These are phyloP conservation scores for Colletotrichum lini DNA, from an alignment of 2,329 filamentous ascomycete genomes.

Conservation along the genomic window DNA sequence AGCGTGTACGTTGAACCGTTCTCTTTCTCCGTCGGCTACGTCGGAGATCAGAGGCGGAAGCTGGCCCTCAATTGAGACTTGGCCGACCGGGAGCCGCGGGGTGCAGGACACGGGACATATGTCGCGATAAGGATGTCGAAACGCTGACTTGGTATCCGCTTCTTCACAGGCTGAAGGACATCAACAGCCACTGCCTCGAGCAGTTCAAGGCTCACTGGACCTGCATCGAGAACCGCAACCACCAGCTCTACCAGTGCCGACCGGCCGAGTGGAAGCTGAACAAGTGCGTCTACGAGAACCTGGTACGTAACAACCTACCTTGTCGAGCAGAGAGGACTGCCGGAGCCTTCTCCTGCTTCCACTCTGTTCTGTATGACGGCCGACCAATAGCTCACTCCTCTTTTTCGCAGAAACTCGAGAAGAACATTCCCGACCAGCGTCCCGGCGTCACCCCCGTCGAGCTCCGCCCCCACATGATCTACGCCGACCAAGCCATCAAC, in stretches of 20 bases:
- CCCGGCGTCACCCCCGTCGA: constrained; percentile 80
- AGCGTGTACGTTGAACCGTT: constrained; percentile 81
- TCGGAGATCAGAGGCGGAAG: not conserved
- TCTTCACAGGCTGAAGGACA: constrained; percentile 82
- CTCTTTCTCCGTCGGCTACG: not conserved
- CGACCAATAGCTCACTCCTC: not conserved
- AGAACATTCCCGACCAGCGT: constrained; percentile 82
- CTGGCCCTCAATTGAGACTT: not conserved
- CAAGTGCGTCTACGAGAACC: constrained; percentile 94
- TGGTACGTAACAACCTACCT: constrained; percentile 73
- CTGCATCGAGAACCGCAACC: constrained; percentile 97
- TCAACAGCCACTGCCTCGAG: constrained; percentile 93
- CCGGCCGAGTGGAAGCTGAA: constrained; percentile 90
- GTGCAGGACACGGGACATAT: too few species aligned
- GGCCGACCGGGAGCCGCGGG: not conserved
- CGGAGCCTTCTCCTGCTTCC: not conserved
- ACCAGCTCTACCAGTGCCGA: constrained; percentile 96
- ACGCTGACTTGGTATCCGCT: constrained; percentile 4
- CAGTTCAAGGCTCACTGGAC: constrained; percentile 96
- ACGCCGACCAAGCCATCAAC: constrained; percentile 67
- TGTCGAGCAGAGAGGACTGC: not conserved
- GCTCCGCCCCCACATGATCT: constrained; percentile 76
- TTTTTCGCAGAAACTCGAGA: constrained; percentile 78
- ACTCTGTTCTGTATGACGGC: not conserved
- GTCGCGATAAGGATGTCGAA: not conserved